Conservation (phyloP, 2,329 filamentous ascomycete genomes). For the Plectosphaerella plurivora region DNA sequence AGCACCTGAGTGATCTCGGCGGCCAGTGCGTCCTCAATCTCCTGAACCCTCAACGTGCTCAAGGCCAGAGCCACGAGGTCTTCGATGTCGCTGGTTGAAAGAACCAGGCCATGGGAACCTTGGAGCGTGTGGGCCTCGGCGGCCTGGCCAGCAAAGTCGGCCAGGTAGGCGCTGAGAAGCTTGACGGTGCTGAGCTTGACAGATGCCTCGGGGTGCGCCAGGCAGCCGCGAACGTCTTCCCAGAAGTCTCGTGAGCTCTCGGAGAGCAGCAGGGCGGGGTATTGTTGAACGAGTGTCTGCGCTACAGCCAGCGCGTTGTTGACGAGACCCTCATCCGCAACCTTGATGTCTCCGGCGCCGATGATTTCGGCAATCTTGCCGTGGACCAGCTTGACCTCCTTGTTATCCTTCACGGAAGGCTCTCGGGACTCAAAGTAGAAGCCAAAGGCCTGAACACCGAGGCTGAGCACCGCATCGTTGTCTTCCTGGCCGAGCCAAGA, state of each 20-base stretch:
- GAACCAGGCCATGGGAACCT: slow-evolving; percentile 66
- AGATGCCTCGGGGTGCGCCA: slow-evolving; percentile 67
- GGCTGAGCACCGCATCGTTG: slow-evolving; percentile 64
- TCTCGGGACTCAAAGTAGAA: slow-evolving; percentile 74
- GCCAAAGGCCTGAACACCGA: slow-evolving; percentile 75
- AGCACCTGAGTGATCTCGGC: slow-evolving; percentile 76
- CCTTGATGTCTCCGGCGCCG: slow-evolving; percentile 45
- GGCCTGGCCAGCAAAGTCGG: slow-evolving; percentile 66
- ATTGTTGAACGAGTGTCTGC: slow-evolving; percentile 61
- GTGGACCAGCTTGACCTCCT: slow-evolving; percentile 63
- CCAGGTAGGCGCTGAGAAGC: slow-evolving; percentile 72
- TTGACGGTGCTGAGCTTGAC: slow-evolving; percentile 75
- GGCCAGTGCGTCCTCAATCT: slow-evolving; percentile 70
- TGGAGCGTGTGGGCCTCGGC: slow-evolving; percentile 55
- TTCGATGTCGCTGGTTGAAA: slow-evolving; percentile 61
- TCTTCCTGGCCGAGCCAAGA: slow-evolving; percentile 73
- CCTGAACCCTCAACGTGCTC: slow-evolving; percentile 53
- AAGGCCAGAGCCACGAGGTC: slow-evolving; percentile 48
- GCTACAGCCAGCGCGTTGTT: slow-evolving; percentile 69
- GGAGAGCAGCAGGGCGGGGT: slow-evolving; percentile 61
- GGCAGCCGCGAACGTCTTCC: slow-evolving; percentile 60
- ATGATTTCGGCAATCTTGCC: slow-evolving; percentile 50
- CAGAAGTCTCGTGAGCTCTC: slow-evolving; percentile 62
- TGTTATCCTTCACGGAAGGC: slow-evolving; percentile 53
- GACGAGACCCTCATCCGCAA: slow-evolving; percentile 64